Conservation (phyloP, 2,329 filamentous ascomycete species). For the Davidsoniella virescens region DNA sequence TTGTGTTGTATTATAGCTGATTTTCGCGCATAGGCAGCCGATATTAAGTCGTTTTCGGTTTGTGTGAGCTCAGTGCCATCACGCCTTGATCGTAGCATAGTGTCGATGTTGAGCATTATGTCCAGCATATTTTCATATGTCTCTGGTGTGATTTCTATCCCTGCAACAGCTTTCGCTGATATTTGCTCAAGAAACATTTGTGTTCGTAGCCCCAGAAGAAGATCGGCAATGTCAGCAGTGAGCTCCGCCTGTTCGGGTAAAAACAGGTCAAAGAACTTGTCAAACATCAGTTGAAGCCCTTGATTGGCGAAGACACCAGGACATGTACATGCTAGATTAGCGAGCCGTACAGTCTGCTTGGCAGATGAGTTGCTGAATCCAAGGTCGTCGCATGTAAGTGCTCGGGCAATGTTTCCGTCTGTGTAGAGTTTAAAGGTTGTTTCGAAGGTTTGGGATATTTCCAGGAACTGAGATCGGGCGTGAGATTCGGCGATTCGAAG, state of each 20-base stretch:
- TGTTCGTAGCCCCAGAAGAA: slow-evolving; percentile 11
- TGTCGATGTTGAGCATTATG: slow-evolving; percentile 11
- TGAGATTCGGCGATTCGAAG: slow-evolving; percentile 20
- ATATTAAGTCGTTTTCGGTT: slow-evolving; percentile 11
- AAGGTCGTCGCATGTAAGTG: slow-evolving; percentile 23
- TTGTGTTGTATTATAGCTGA: slow-evolving; percentile 8
- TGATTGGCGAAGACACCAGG: slow-evolving; percentile 12
- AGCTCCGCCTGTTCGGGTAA: slow-evolving; percentile 14
- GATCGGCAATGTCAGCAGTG: slow-evolving; percentile 11
- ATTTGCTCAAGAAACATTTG: slow-evolving; percentile 12
- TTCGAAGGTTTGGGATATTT: slow-evolving; percentile 20
- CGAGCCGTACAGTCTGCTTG: slow-evolving; percentile 13
- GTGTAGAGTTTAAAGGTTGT: slow-evolving; percentile 22
- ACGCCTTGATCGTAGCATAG: slow-evolving; percentile 6
- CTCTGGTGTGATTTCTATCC: slow-evolving; percentile 5
- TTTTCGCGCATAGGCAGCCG: slow-evolving; percentile 8
- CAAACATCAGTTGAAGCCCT: slow-evolving; percentile 27
- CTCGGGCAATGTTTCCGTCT: slow-evolving; percentile 15
- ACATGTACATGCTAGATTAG: slow-evolving; percentile 12
- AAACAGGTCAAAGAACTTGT: slow-evolving; percentile 28
- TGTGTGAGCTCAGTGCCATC: slow-evolving; percentile 7
- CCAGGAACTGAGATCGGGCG: slow-evolving; percentile 22
- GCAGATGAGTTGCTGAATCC: slow-evolving; percentile 23
- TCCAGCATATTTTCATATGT: slow-evolving; percentile 8
- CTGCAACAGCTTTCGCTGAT: slow-evolving; percentile 1